Percentiles rank a stretch among this genome's conserved stretches.
phyloP scores from a whole-genome alignment of 1,139 yeast genomes.

The Insectozyma bohioensis region DNA sequence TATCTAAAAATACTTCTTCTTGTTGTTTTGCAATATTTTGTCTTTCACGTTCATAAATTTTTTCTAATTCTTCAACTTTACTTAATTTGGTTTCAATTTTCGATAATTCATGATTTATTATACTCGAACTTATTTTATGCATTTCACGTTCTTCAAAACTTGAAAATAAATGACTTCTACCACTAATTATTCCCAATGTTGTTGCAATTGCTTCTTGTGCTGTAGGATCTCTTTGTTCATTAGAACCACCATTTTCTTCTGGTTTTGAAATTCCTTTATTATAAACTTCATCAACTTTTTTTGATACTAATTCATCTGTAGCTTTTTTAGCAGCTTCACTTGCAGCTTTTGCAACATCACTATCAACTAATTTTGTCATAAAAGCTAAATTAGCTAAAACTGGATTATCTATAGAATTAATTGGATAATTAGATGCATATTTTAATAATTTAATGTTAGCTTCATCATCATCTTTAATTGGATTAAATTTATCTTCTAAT shows the following conservation, averaged over 20 bases:
- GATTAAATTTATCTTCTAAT: constrained; percentile 67
- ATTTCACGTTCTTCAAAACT: constrained; percentile 80
- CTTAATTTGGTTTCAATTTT: constrained; percentile 76
- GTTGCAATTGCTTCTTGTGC: constrained; percentile 41
- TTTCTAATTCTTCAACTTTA: constrained; percentile 72
- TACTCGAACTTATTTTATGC: constrained; percentile 54
- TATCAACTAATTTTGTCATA: constrained; percentile 81
- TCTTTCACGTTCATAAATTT: constrained; percentile 75
- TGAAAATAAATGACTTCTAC: constrained; percentile 81
- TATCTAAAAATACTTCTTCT: constrained; percentile 76
- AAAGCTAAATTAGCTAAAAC: constrained; percentile 88
- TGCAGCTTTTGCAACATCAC: constrained; percentile 83
- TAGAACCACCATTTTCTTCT: constrained; percentile 15
- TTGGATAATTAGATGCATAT: constrained; percentile 81
- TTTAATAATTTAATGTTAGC: constrained; percentile 60
- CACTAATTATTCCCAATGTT: constrained; percentile 70
- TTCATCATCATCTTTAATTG: constrained; percentile 49
- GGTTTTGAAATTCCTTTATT: constrained; percentile 19
- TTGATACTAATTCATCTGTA: constrained; percentile 49
- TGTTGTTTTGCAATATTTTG: constrained; percentile 73
- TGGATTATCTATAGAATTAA: constrained; percentile 86
- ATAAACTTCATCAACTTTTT: constrained; percentile 32
- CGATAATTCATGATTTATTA: constrained; percentile 70
- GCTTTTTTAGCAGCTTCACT: constrained; percentile 63
- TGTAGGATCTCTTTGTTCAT: constrained; percentile 6